Percentiles rank a stretch among this genome's conserved stretches.
phyloP scores from a whole-genome alignment of 345 rosid genomes.

The Viola odorata region DNA sequence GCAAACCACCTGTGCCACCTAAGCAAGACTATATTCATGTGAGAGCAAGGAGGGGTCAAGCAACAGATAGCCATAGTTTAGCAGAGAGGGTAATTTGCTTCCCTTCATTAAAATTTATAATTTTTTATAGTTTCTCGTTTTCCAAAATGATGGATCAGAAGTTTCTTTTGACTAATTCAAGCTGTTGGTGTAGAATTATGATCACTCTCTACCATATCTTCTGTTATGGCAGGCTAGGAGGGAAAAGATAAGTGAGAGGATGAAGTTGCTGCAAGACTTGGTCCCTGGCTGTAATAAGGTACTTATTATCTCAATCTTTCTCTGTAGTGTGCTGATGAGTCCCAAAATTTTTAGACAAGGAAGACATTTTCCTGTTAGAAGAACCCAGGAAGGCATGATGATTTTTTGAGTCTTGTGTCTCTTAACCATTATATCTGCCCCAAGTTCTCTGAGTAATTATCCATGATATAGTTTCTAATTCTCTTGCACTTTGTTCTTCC shows the following conservation, averaged over 20 bases:
- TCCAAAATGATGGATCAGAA: background rate
- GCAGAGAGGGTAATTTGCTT: slow-evolving; percentile 29
- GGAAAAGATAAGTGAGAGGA: slow-evolving; percentile 89
- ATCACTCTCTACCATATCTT: background rate
- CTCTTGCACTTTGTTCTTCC: background rate
- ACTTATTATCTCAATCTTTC: background rate
- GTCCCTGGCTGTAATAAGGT: slow-evolving; percentile 97
- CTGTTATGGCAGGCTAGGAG: slow-evolving; percentile 60
- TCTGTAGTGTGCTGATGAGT: too few relatives aligned
- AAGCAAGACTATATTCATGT: slow-evolving; percentile 30
- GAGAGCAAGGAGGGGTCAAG: slow-evolving; percentile 32
- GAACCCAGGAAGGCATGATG: background rate
- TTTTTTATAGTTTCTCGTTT: background rate
- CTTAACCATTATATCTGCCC: background rate
- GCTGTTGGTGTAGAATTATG: background rate
- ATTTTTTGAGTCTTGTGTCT: slow-evolving; percentile 1
- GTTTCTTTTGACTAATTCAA: background rate
- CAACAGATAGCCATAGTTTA: slow-evolving; percentile 33
- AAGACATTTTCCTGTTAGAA: too few relatives aligned
- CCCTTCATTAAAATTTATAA: slow-evolving; percentile 13
- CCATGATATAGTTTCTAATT: background rate
- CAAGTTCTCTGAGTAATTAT: too few relatives aligned
- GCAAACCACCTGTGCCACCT: slow-evolving; percentile 18
- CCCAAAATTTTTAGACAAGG: too few relatives aligned
- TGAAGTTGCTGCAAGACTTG: slow-evolving; percentile 83